Percentiles rank a stretch among this genome's conserved stretches.
Conservation (phyloP, 2,329 filamentous ascomycete species). For the Diaporthe caulivora region DNA sequence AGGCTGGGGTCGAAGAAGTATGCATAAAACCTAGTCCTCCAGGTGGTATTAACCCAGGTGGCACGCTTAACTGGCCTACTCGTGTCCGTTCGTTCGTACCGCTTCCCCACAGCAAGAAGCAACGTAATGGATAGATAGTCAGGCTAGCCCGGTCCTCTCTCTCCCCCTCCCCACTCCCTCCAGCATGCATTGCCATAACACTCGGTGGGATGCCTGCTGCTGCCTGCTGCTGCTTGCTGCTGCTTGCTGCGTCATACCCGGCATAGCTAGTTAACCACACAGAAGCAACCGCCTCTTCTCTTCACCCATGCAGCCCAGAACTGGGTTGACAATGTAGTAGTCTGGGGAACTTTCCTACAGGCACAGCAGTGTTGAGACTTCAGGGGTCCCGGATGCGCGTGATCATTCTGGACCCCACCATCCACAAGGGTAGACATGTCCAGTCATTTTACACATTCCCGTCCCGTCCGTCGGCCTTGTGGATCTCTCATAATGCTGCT, state of each 20-base stretch:
- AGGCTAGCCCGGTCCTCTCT: not conserved
- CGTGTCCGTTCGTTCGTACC: not conserved
- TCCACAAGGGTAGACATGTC: slow-evolving; percentile 14
- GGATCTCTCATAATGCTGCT: not conserved
- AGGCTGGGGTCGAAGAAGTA: slow-evolving; percentile 1
- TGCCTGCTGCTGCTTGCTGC: too few relatives aligned
- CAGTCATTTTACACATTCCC: slow-evolving; percentile 23
- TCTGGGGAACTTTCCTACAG: not conserved
- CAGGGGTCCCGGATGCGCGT: slow-evolving; percentile 28
- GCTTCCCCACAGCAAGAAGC: slow-evolving; percentile 22
- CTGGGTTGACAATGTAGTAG: not conserved
- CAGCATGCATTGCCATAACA: slow-evolving; percentile 4
- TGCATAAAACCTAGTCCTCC: not conserved
- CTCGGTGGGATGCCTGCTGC: not conserved
- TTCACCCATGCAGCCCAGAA: slow-evolving; percentile 2
- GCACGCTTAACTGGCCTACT: slow-evolving; percentile 8
- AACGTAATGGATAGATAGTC: slow-evolving; percentile 13
- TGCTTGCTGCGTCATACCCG: too few relatives aligned
- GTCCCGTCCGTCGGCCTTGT: slow-evolving; percentile 10
- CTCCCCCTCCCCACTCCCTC: not conserved
- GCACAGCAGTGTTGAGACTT: slow-evolving; percentile 15
- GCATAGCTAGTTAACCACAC: not conserved
- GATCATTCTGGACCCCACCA: slow-evolving; percentile 29
- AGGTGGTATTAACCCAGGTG: too few relatives aligned
- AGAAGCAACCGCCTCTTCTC: slow-evolving; percentile 1